These are phyloP conservation scores for Brassica incana DNA, from an alignment of 345 rosid species.

Conservation along the genomic window DNA sequence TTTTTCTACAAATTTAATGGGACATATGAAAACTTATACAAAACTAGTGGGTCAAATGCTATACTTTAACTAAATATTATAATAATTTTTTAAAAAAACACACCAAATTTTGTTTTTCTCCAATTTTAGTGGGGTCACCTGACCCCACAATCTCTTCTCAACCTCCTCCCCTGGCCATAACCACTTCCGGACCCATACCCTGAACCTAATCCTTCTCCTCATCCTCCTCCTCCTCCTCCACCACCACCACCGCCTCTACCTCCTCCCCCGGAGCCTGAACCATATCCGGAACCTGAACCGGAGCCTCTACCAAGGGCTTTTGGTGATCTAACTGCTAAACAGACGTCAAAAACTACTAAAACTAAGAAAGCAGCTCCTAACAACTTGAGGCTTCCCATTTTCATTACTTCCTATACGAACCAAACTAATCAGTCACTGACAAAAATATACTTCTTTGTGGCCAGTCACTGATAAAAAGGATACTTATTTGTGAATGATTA, in stretches of 20 bases:
- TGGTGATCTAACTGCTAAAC: slow-evolving; percentile 10
- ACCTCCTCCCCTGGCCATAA: slow-evolving; percentile 2
- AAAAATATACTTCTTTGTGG: not conserved
- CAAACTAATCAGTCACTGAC: slow-evolving; percentile 1
- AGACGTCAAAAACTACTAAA: slow-evolving; percentile 31
- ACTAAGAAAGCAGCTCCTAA: slow-evolving; percentile 27
- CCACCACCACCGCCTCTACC: slow-evolving; percentile 34
- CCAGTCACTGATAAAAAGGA: not conserved
- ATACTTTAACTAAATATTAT: no score
- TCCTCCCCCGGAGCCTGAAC: slow-evolving; percentile 19
- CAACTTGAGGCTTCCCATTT: slow-evolving; percentile 23
- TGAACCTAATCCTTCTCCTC: slow-evolving; percentile 41
- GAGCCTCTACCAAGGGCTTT: slow-evolving; percentile 15
- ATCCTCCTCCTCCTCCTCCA: slow-evolving; percentile 28
- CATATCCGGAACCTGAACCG: not conserved
- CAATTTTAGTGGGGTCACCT: no score
- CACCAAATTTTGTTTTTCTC: no score
- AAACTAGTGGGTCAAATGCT: no score
- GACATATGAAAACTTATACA: no score
- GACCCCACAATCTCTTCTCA: no score
- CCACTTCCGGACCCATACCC: slow-evolving; percentile 52
- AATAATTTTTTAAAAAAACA: no score
- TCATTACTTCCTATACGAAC: not conserved
- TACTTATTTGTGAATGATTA: not conserved
- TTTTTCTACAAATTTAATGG: no score